A percentile compares a stretch with the other conserved stretches of the same genome.
Evolutionary conservation across 1,284 basidiomycete species (phyloP).

Genomic region (Ganoderma lingzhi): DNA sequence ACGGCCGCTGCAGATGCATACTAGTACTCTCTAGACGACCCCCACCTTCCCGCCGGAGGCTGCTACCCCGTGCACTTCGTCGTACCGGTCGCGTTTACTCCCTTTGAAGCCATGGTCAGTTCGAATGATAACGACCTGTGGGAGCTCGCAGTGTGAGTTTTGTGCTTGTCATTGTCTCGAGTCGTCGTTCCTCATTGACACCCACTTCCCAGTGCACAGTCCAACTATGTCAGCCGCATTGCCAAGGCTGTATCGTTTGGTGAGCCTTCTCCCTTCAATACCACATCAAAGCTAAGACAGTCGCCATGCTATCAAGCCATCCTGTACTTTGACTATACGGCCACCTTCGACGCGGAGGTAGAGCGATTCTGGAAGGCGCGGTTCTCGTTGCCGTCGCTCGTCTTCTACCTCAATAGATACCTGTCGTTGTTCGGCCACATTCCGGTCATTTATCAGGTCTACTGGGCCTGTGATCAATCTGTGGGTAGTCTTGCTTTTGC

Average conservation of each 20-base stretch:
- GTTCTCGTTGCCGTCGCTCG: not conserved
- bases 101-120: not conserved
- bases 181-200: not conserved
- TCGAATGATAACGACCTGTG: not conserved
- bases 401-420: conserved; percentile 20
- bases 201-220: not conserved
- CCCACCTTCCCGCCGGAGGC: not conserved
- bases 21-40: not conserved
- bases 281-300: not conserved
- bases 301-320: not conserved
- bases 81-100: not conserved
- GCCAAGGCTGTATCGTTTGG: not conserved
- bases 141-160: not conserved
- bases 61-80: not conserved
- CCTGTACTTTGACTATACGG: conserved; percentile 11
- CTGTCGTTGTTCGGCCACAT: conserved; percentile 14
- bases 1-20: not conserved
- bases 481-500: not conserved
- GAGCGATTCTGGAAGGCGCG: conserved; percentile 8
- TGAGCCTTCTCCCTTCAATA: not conserved
- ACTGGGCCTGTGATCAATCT: not conserved
- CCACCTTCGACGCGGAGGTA: conserved; percentile 3
- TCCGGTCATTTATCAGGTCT: conserved; percentile 16
- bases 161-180: not conserved
- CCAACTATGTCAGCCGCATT: not conserved